phyloP scores from a whole-genome alignment of 164 flowering plant genomes.

The Magnolia kwangsiensis region DNA sequence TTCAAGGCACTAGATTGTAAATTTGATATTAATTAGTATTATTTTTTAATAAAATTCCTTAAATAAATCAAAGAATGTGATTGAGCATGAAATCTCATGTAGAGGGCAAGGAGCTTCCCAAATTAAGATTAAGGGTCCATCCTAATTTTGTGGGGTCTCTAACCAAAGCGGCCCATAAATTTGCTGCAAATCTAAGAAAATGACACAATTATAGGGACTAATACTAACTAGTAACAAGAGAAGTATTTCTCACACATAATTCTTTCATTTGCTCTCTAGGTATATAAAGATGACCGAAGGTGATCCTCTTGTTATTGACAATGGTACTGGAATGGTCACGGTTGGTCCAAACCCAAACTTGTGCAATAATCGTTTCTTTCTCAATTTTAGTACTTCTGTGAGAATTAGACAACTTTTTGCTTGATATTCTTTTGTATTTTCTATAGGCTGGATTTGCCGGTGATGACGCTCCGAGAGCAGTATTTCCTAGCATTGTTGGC shows the following conservation, averaged over 20 bases:
- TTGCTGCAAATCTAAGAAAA: background rate
- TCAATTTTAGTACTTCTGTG: background rate
- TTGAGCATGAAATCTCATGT: too few species aligned
- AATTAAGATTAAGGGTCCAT: background rate
- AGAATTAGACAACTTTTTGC: background rate
- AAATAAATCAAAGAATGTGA: too few species aligned
- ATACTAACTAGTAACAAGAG: too few species aligned
- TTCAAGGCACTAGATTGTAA: too few species aligned
- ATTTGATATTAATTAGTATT: too few species aligned
- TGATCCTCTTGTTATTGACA: conserved; percentile 67
- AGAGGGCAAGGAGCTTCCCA: background rate
- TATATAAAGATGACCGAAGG: conserved; percentile 49
- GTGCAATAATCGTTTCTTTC: background rate
- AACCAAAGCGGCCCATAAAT: too few species aligned
- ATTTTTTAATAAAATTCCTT: too few species aligned
- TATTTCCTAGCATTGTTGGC: conserved; percentile 72
- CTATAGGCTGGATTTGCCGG: conserved; percentile 75
- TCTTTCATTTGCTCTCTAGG: background rate
- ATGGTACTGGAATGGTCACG: conserved; percentile 79
- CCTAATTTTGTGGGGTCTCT: too few species aligned
- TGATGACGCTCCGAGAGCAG: conserved; percentile 79
- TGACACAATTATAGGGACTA: too few species aligned
- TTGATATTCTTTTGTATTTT: background rate
- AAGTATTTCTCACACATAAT: background rate
- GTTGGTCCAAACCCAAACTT: conserved; percentile 13